A percentile compares a stretch with the other conserved stretches of the same genome.
Conservation (phyloP, 164 flowering plant genomes). For the Tetrastigma voinierianum region DNA sequence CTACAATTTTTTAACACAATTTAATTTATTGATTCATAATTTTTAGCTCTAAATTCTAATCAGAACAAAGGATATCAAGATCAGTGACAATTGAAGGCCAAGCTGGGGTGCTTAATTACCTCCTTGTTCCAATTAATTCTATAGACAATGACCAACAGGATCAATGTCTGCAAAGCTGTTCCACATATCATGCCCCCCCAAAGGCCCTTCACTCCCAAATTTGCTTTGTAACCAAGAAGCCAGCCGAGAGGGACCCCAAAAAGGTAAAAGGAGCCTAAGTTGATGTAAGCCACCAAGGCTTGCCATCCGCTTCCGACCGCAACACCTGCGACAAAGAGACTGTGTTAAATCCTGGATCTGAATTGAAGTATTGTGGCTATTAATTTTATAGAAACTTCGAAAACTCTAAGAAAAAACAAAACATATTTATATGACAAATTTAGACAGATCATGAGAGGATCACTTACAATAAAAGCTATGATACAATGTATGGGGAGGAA, state of each 20-base stretch:
- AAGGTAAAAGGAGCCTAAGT: constrained; percentile 48
- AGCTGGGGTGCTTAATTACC: constrained; percentile 3
- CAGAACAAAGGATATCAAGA: too few species aligned
- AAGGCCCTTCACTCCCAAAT: constrained; percentile 41
- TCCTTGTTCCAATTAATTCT: constrained; percentile 18
- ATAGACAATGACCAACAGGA: neutral
- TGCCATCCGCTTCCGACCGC: constrained; percentile 75
- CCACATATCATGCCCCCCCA: constrained; percentile 14
- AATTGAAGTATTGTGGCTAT: too few species aligned
- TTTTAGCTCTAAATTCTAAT: too few species aligned
- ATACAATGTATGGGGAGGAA: neutral
- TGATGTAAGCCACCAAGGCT: constrained; percentile 55
- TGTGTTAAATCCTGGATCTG: too few species aligned
- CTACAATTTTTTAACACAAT: neutral
- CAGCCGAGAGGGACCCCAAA: constrained; percentile 55
- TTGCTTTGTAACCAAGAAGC: constrained; percentile 41
- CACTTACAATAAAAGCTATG: neutral
- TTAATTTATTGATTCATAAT: too few species aligned
- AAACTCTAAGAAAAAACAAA: too few species aligned
- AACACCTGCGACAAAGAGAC: constrained; percentile 40
- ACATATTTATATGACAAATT: too few species aligned
- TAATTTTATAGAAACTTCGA: too few species aligned
- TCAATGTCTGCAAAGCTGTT: constrained; percentile 4
- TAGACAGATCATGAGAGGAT: too few species aligned
- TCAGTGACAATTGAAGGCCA: too few species aligned